Conservation (phyloP, 2,329 filamentous ascomycete genomes). For the Lecanicillium sp. region DNA sequence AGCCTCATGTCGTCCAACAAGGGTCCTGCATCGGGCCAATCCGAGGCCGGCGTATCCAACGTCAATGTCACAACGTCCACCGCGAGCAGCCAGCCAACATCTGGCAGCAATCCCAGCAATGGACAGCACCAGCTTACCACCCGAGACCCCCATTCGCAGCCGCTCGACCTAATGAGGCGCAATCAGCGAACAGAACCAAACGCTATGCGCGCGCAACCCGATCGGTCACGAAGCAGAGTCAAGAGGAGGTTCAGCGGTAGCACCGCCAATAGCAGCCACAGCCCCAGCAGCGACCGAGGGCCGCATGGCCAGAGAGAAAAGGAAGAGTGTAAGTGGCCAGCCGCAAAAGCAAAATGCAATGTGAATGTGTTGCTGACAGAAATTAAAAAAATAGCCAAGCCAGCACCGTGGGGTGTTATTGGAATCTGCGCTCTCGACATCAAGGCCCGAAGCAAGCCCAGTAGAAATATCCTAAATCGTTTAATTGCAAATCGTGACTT, state of each 20-base stretch:
- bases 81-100: conserved; percentile 25
- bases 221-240: conserved; percentile 58
- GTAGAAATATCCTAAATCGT: conserved; percentile 88
- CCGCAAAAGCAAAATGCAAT: not conserved
- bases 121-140: conserved; percentile 35
- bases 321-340: conserved; percentile 40
- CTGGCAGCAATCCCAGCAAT: not conserved
- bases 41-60: conserved; percentile 43
- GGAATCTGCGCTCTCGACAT: conserved; percentile 93
- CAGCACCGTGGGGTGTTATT: conserved; percentile 60
- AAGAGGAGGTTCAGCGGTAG: conserved; percentile 76
- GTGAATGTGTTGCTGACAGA: conserved; percentile 18
- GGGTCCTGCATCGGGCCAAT: conserved; percentile 32
- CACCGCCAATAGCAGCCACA: conserved; percentile 74
- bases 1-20: conserved; percentile 39
- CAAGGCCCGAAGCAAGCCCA: conserved; percentile 95
- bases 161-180: conserved; percentile 38
- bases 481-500: conserved; percentile 88
- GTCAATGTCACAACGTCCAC: conserved; percentile 48
- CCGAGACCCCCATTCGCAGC: conserved; percentile 30
- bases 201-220: conserved; percentile 36
- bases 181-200: conserved; percentile 28
- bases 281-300: conserved; percentile 63
- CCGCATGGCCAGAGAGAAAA: conserved; percentile 43
- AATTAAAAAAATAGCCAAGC: conserved; percentile 35